phyloP scores from a whole-genome alignment of 2,329 filamentous ascomycete species.

The Beauveria sp. region DNA sequence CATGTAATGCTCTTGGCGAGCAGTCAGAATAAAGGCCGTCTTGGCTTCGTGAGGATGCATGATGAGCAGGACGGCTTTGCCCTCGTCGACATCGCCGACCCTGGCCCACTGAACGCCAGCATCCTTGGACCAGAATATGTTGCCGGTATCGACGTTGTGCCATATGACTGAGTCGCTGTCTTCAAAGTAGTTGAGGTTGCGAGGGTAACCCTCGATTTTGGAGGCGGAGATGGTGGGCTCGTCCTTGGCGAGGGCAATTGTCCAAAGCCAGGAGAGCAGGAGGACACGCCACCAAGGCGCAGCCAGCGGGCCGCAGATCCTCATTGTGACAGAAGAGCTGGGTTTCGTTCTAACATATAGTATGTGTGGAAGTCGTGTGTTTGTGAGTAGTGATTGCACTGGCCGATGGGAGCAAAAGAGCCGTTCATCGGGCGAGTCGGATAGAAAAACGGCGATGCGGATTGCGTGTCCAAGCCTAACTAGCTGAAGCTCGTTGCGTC shows the following conservation, averaged over 20 bases:
- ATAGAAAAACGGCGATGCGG: not conserved
- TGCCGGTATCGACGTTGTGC: slow-evolving; percentile 55
- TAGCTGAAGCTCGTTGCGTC: slow-evolving; percentile 12
- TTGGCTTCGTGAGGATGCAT: slow-evolving; percentile 73
- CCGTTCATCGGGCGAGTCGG: not conserved
- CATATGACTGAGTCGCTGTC: slow-evolving; percentile 77
- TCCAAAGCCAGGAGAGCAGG: slow-evolving; percentile 40
- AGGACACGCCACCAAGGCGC: slow-evolving; percentile 41
- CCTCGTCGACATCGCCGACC: slow-evolving; percentile 57
- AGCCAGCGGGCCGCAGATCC: slow-evolving; percentile 38
- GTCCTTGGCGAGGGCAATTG: slow-evolving; percentile 45
- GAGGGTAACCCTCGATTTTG: slow-evolving; percentile 58
- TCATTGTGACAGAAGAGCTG: slow-evolving; percentile 42
- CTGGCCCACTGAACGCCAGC: slow-evolving; percentile 71
- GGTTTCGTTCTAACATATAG: slow-evolving; percentile 33
- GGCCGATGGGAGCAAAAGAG: not conserved
- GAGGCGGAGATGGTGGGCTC: slow-evolving; percentile 58
- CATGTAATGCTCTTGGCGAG: slow-evolving; percentile 65
- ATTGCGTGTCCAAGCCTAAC: slow-evolving; percentile 10
- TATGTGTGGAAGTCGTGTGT: not conserved
- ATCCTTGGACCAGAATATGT: slow-evolving; percentile 71
- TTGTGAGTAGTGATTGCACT: not conserved
- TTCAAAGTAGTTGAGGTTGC: slow-evolving; percentile 80
- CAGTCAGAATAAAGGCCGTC: slow-evolving; percentile 73
- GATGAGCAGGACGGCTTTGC: slow-evolving; percentile 53